Evolutionary conservation across 805 yeast genomes (phyloP), one percentile per base, ranked within the genome.

Genomic region (Pichia exigua): DNA sequence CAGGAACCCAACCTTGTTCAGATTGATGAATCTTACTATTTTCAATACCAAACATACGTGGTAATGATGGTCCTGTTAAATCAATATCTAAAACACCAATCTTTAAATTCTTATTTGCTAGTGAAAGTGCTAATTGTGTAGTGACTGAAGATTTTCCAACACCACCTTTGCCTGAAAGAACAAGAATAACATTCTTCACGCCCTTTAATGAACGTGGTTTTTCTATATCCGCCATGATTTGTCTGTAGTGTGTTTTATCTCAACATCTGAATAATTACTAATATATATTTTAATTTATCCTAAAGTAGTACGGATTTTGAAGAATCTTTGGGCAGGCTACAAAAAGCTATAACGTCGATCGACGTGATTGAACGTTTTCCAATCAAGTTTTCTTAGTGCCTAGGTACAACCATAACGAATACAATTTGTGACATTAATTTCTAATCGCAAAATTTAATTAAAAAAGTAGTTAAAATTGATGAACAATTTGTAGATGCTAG

Each of bases 71-170:
- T 0, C 99, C 99, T 0, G 99, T 94, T 43, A 94, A 72, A 71
- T 94, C 99, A 21, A 94, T 89, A 64, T 94, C 99, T 24, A 94
- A 71, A 0, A 94, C 95, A 2, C 99, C 99, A n/a, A 94, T 97
- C 59, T 77, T 83, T 61, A 65, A 80, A 2, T 94, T 95, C 62
- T 77, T 72, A 15, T 74, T 70, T 7, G 83, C 87, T 30, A 94
- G 72, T 0, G 91, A 75, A n/a, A 94, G 73, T 0, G 97, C 98
- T 1, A 90, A 74, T 64, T 94, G 99, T 0, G 97, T 87, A 3
- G 99, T 91, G 1, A 94, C 90, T 0, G 97, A 89, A 13, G 97
- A 89, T 65, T 94, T 94, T 2, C 99, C 99, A 1, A 94, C 99
- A 24, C 99, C 97, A 28, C 97, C 97, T 66, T 90, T 90, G 1